Conservation (phyloP, 768 basidiomycete genomes). For the Pulveroboletus ravenelii region DNA sequence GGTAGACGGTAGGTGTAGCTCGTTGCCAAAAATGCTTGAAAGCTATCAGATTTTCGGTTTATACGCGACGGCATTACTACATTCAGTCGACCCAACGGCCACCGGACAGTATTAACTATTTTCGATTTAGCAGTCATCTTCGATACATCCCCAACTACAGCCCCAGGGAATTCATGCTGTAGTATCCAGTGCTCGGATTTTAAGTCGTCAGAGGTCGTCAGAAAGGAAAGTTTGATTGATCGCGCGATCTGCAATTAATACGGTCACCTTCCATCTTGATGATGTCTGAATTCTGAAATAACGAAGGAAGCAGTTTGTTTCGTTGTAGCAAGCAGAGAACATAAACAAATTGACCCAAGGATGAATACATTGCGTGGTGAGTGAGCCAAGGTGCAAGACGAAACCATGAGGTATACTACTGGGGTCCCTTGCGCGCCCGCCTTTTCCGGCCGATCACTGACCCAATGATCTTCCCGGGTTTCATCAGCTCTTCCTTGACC, state of each 20-base stretch:
- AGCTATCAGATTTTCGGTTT: too few relatives aligned
- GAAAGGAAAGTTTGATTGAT: conserved; percentile 5
- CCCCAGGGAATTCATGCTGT: conserved; percentile 16
- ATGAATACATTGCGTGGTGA: neutral
- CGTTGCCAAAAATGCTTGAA: too few relatives aligned
- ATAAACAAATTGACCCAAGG: neutral
- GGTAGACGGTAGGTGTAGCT: neutral
- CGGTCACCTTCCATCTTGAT: neutral
- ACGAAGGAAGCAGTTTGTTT: conserved; percentile 13
- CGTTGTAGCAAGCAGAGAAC: conserved; percentile 1
- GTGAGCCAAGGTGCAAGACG: neutral
- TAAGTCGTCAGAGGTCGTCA: too few relatives aligned
- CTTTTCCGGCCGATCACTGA: conserved; percentile 78
- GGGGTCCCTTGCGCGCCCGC: conserved; percentile 50
- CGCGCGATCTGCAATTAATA: conserved; percentile 10
- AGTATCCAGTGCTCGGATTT: conserved; percentile 14
- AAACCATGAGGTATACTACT: conserved; percentile 6
- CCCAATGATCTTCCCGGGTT: conserved; percentile 47
- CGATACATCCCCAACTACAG: conserved; percentile 8
- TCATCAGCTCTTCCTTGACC: conserved; percentile 17
- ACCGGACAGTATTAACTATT: neutral
- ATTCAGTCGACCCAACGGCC: too few relatives aligned
- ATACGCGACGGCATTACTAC: too few relatives aligned
- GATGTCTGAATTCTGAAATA: too few relatives aligned
- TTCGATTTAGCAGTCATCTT: too few relatives aligned